phyloP scores from a whole-genome alignment of 768 basidiomycete species.

The Trametopsis cervina region DNA sequence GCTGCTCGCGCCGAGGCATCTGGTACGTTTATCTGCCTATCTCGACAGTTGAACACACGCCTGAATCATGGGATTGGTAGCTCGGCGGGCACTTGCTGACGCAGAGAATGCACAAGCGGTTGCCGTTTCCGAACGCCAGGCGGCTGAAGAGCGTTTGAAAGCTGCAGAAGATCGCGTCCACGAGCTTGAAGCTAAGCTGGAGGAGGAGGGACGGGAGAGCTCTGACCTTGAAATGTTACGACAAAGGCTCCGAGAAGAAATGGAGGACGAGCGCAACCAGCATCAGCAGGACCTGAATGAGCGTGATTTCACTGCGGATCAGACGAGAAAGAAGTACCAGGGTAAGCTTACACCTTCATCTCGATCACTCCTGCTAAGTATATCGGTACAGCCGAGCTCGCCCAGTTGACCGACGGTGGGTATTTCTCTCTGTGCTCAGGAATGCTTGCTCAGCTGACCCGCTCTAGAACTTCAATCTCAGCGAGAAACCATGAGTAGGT shows the following conservation, averaged over 20 bases:
- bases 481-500: slow-evolving; percentile 64
- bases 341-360: slow-evolving; percentile 32
- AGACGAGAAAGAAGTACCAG: slow-evolving; percentile 85
- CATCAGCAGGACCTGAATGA: slow-evolving; percentile 77
- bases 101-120: slow-evolving; percentile 52
- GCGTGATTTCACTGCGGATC: slow-evolving; percentile 70
- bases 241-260: slow-evolving; percentile 63
- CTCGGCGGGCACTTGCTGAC: slow-evolving; percentile 53
- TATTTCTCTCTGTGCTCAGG: slow-evolving; percentile 18
- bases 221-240: slow-evolving; percentile 59
- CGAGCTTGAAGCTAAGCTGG: slow-evolving; percentile 57
- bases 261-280: slow-evolving; percentile 73
- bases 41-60: neutral
- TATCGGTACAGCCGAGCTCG: slow-evolving; percentile 53
- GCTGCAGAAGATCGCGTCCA: slow-evolving; percentile 44
- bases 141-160: slow-evolving; percentile 41
- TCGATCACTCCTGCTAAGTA: slow-evolving; percentile 4
- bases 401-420: slow-evolving; percentile 68
- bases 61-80: slow-evolving; percentile 27
- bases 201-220: slow-evolving; percentile 61
- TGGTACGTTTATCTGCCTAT: slow-evolving; percentile 29
- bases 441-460: slow-evolving; percentile 1
- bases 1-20: slow-evolving; percentile 56
- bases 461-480: slow-evolving; percentile 67
- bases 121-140: slow-evolving; percentile 43